These are phyloP conservation scores for Bryoglossum gracile DNA, from an alignment of 495 filamentous ascomycete genomes.

Conservation along the genomic window DNA sequence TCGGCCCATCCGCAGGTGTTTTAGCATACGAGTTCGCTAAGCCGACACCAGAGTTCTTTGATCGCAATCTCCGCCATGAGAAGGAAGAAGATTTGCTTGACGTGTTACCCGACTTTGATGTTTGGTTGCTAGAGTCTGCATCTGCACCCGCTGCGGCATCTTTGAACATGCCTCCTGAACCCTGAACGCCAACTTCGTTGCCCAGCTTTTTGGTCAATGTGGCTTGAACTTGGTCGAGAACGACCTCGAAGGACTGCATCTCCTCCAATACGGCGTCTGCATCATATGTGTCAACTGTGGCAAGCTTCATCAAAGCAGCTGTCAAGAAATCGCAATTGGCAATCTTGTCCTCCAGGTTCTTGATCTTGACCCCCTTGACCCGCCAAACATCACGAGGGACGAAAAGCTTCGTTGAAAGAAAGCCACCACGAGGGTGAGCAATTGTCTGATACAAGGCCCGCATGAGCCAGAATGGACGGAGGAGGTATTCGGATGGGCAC, in stretches of 20 bases:
- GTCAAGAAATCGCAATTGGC: slow-evolving; percentile 89
- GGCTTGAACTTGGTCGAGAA: slow-evolving; percentile 79
- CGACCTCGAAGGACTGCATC: slow-evolving; percentile 83
- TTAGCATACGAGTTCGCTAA: slow-evolving; percentile 41
- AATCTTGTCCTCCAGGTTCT: slow-evolving; percentile 87
- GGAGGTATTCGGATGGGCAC: slow-evolving; percentile 77
- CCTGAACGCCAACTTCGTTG: slow-evolving; percentile 78
- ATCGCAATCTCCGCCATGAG: slow-evolving; percentile 82
- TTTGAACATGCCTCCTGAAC: slow-evolving; percentile 59
- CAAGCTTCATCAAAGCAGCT: slow-evolving; percentile 77
- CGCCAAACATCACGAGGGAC: slow-evolving; percentile 89
- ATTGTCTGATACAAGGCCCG: slow-evolving; percentile 87
- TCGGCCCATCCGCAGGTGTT: slow-evolving; percentile 30
- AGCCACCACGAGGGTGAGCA: slow-evolving; percentile 83
- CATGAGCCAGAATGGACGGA: slow-evolving; percentile 96
- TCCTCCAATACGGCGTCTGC: slow-evolving; percentile 89
- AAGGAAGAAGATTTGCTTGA: slow-evolving; percentile 61
- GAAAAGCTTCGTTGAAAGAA: slow-evolving; percentile 83
- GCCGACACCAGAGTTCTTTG: slow-evolving; percentile 68
- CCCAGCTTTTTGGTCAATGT: slow-evolving; percentile 77
- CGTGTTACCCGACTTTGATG: slow-evolving; percentile 48
- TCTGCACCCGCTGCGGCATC: slow-evolving; percentile 45
- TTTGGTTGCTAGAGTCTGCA: slow-evolving; percentile 29
- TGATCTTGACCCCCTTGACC: slow-evolving; percentile 88
- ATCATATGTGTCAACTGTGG: slow-evolving; percentile 77